Evolutionary conservation across 192 early-diverging fungal species (phyloP).

Genomic region (Coemansia sp.): DNA sequence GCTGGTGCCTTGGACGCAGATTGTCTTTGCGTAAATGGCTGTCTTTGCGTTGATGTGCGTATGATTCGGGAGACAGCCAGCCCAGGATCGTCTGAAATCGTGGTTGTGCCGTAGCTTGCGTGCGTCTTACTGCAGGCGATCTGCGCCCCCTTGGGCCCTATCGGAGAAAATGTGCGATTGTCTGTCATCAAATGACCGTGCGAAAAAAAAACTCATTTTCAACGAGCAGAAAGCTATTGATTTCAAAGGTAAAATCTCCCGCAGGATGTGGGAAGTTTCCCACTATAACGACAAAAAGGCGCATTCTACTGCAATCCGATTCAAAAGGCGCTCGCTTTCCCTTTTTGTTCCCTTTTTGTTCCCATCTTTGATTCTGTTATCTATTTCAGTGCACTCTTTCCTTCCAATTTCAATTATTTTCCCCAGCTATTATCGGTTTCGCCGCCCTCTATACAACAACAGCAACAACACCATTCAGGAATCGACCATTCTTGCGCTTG

Average conservation of each 20-base stretch:
- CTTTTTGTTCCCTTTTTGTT: background rate
- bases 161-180: too few species aligned
- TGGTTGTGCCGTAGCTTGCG: constrained; percentile 4
- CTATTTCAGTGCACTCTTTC: background rate
- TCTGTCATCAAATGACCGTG: too few species aligned
- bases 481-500: background rate
- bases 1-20: constrained; percentile 3
- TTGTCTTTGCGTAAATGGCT: constrained; percentile 2
- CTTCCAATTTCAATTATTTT: background rate
- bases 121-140: too few species aligned
- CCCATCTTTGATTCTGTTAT: background rate
- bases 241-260: too few species aligned
- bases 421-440: background rate
- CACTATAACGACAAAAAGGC: too few species aligned
- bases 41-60: constrained; percentile 15
- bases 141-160: too few species aligned
- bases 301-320: background rate
- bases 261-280: too few species aligned
- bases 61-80: constrained; percentile 5
- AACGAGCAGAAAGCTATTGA: too few species aligned
- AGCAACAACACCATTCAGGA: background rate
- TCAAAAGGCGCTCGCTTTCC: background rate
- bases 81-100: constrained; percentile 4
- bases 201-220: too few species aligned
- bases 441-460: background rate